Base-by-base conservation (phyloP, 768 basidiomycete genomes). In the Paxillus involutus region DNA sequence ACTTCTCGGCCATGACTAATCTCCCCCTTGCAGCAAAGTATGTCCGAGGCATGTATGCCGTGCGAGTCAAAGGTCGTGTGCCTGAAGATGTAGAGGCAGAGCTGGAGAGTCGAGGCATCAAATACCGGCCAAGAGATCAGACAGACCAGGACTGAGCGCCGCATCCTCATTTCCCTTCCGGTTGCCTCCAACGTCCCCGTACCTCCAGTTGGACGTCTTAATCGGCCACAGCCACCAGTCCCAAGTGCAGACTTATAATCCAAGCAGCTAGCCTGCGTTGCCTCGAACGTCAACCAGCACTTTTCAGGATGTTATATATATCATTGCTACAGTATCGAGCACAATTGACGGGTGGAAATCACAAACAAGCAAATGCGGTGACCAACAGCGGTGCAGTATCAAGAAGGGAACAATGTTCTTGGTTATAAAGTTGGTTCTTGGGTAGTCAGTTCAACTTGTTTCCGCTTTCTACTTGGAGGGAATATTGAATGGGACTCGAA, bases 11-110 rank as follows among this genome's bases (percentile, higher is more conserved):
- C 36, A n/a, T 53, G 12, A 21, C 47, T 58, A 29, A 59, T 14
- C 12, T 35, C 4, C 26, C 47, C 45, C 45, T 36, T 61, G 17
- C 56, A 97, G 96, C 91, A 58, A 94, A 94, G 73, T 91, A 93
- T 63, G 86, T 85, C 12, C 81, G 88, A 4, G 96, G 96, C 0
- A 85, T 98, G 76, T 99, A 99, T 68, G 96, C 96, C 13, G 91
- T 89, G 16, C 86, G 93, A 10, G 91, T 94, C 26, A 86, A 83
- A 59, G 92, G 92, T 1, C 85, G 89, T 14, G 79, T 94, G 52
- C 91, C 91, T 0, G 90, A 92, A 49, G 91, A 93, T 42, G 84
- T 94, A 5, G 89, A 93, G 63, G 82, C 82, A 19, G 91, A 92
- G 61, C 78, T 95, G 26, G 85, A 90, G 51, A 79, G 74, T 45